A percentile compares a stretch with the other conserved stretches of the same genome.
Evolutionary conservation across 768 basidiomycete genomes (phyloP).

Genomic region (Serendipita sp.): DNA sequence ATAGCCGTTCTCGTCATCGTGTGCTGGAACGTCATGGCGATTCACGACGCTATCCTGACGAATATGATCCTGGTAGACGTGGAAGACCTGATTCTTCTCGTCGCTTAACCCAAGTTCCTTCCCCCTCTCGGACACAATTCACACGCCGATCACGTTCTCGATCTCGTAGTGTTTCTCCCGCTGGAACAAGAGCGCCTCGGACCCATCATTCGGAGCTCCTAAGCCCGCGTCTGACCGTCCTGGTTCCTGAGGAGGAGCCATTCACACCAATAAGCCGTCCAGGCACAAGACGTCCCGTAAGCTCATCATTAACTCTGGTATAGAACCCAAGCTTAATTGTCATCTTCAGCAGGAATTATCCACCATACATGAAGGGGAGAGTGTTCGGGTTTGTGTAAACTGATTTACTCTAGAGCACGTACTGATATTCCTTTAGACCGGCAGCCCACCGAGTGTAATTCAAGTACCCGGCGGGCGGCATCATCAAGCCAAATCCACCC

Average conservation of each 20-base stretch:
- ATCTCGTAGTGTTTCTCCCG: constrained; percentile 2
- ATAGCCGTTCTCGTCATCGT: not conserved
- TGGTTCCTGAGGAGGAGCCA: constrained; percentile 6
- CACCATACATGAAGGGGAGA: constrained; percentile 2
- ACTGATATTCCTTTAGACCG: not conserved
- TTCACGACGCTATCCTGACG: not conserved
- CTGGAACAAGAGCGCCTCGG: not conserved
- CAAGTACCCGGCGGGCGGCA: not conserved
- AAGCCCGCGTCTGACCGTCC: constrained; percentile 12
- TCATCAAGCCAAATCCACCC: not conserved
- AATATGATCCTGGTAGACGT: not conserved
- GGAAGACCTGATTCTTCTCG: not conserved
- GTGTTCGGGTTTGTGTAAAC: not conserved
- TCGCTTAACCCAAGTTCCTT: not conserved
- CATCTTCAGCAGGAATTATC: not conserved
- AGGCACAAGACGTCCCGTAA: not conserved
- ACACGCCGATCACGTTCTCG: constrained; percentile 9
- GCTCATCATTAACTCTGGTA: not conserved
- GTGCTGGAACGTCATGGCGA: not conserved
- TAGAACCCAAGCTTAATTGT: not conserved
- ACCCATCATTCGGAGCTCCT: constrained; percentile 1
- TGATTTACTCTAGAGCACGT: not conserved
- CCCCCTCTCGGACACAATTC: not conserved
- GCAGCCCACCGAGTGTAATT: not conserved
- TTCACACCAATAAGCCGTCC: constrained; percentile 8